Percentiles rank a stretch among this genome's conserved stretches.
Evolutionary conservation across 164 flowering plant species (phyloP).

Genomic region (Paratinospora sagittata): DNA sequence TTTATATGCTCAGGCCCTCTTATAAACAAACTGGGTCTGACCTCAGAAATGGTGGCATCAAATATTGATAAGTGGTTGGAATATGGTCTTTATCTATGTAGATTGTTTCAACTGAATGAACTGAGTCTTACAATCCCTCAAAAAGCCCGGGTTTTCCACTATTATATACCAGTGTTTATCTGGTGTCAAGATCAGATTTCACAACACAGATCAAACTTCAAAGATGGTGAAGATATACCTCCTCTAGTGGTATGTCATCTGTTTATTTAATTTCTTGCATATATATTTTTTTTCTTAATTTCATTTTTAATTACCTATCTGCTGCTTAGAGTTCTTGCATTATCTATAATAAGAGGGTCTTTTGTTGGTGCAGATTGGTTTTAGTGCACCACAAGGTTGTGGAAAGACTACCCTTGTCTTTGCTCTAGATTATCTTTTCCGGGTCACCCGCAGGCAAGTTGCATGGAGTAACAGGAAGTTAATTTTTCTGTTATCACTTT

Average conservation of each 20-base stretch:
- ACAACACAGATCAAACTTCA: conserved; percentile 49
- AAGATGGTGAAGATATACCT: conserved; percentile 70
- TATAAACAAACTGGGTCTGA: conserved; percentile 45
- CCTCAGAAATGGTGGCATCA: conserved; percentile 50
- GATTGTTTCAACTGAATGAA: conserved; percentile 67
- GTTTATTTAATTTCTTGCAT: neutral
- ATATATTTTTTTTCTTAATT: neutral
- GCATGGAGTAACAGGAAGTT: neutral
- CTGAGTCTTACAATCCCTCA: conserved; percentile 50
- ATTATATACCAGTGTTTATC: conserved; percentile 83
- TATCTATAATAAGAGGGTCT: neutral
- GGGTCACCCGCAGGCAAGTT: conserved; percentile 55
- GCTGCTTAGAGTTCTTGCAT: neutral
- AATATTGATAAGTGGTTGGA: conserved; percentile 76
- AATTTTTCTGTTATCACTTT: neutral
- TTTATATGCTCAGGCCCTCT: conserved; percentile 87
- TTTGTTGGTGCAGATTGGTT: conserved; percentile 70
- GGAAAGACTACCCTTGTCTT: conserved; percentile 97
- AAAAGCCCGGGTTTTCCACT: conserved; percentile 78
- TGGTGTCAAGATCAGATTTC: conserved; percentile 94
- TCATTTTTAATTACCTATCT: neutral
- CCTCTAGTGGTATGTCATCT: conserved; percentile 73
- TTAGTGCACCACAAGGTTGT: conserved; percentile 99
- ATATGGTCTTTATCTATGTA: conserved; percentile 51
- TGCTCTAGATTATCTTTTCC: conserved; percentile 78